Evolutionary conservation across 352 stramenopile species (phyloP), one percentile per base, ranked within the genome.

Genomic region (Phytophthora constricta): DNA sequence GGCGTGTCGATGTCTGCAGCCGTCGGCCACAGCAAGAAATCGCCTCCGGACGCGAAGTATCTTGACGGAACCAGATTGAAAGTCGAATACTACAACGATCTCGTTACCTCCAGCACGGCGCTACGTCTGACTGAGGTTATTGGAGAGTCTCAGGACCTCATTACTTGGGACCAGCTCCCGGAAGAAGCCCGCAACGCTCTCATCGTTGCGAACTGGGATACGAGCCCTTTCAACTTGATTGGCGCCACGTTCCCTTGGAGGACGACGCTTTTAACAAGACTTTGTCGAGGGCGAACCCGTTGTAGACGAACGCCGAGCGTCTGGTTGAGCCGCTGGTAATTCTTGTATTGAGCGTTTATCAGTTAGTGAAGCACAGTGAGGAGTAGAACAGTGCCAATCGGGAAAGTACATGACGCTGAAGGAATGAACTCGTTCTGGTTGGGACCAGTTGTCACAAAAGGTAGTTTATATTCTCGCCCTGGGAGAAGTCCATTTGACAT

Each of bases 221-320:
- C 31, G 27, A 60, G 46, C 2, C 47, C 41, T 2, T 39, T 59
- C 4, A 65, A 70, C 47, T 56, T 78, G 41, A 56, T 31, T 43
- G 56, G 54, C 13, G 61, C 66, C 65, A 69, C 26, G 65, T 78
- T 50, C 70, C 70, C 9, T 60, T 78, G 46, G 75, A 78, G 41
- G 60, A 77, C 47, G 65, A 64, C 28, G 70, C 72, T 7, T 77
- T 77, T 27, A 34, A 47, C 49, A 49, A 60, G 19, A 77, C n/a
- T n/a, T n/a, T n/a, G n/a, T n/a, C n/a, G n/a, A n/a, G n/a, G n/a
- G n/a, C n/a, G n/a, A n/a, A n/a, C n/a, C n/a, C n/a, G n/a, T n/a
- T n/a, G n/a, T n/a, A n/a, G n/a, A n/a, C n/a, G n/a, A n/a, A n/a
- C n/a, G n/a, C n/a, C n/a, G n/a, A n/a, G n/a, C n/a, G n/a, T n/a